Evolutionary conservation across 2,329 filamentous ascomycete species (phyloP).

Genomic region (Nemania serpens): DNA sequence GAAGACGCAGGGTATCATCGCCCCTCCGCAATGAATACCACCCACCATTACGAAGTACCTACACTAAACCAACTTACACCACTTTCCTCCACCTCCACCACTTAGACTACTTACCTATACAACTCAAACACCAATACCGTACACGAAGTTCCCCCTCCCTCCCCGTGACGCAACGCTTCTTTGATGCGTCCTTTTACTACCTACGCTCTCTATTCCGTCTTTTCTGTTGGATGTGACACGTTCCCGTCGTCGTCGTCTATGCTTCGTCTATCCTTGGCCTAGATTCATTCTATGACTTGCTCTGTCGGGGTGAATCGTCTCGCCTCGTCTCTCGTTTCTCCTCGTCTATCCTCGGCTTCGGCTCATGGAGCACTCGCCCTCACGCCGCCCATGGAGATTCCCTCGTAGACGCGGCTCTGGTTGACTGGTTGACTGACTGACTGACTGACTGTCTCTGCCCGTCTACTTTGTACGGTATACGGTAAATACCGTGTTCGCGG

Average conservation of each 20-base stretch:
- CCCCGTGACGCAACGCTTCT: constrained; percentile 34
- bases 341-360: constrained; percentile 33
- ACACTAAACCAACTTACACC: background rate
- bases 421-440: constrained; percentile 8
- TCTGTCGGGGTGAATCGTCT: constrained; percentile 31
- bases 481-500: too few species aligned
- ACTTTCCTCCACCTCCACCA: background rate
- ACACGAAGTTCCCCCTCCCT: background rate
- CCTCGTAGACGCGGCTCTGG: constrained; percentile 27
- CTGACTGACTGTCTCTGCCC: background rate
- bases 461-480: constrained; percentile 5
- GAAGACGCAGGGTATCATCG: constrained; percentile 24
- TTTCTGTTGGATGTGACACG: constrained; percentile 37
- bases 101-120: too few species aligned
- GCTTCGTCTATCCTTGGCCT: constrained; percentile 25
- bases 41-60: constrained; percentile 17
- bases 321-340: constrained; percentile 4
- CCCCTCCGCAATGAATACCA: constrained; percentile 13
- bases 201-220: constrained; percentile 18
- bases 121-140: too few species aligned
- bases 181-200: constrained; percentile 13
- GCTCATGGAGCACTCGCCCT: constrained; percentile 31
- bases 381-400: constrained; percentile 12
- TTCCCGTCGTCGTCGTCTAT: constrained; percentile 19
- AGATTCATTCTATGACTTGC: constrained; percentile 26